Evolutionary conservation across 805 yeast species (phyloP).

Genomic region (Saccharomycopsis selenospora): DNA sequence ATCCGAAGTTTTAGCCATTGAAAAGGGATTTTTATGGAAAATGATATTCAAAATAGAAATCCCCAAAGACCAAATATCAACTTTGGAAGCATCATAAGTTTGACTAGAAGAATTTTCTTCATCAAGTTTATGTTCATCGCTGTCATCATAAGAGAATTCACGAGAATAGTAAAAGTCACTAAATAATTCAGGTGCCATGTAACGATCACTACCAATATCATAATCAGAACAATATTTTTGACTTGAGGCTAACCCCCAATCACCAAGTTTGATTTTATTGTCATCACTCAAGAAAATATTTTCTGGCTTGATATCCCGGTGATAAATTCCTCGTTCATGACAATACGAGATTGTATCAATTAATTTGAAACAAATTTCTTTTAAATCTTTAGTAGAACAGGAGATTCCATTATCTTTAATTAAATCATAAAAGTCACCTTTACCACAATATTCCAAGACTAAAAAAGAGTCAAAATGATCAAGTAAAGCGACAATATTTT

Average conservation of each 20-base stretch:
- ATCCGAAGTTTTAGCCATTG: conserved; percentile 52
- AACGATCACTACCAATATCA: conserved; percentile 80
- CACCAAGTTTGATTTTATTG: conserved; percentile 75
- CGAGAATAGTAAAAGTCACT: conserved; percentile 26
- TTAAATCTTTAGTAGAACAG: conserved; percentile 73
- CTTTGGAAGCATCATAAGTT: conserved; percentile 66
- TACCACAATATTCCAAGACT: conserved; percentile 78
- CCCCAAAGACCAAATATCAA: conserved; percentile 88
- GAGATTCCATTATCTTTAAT: conserved; percentile 71
- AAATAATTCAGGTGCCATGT: conserved; percentile 88
- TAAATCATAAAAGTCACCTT: conserved; percentile 72
- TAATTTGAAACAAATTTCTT: conserved; percentile 80
- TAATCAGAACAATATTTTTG: conserved; percentile 80
- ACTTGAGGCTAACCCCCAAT: conserved; percentile 81
- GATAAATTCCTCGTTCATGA: conserved; percentile 86
- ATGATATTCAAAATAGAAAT: conserved; percentile 73
- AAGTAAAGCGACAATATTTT: conserved; percentile 66
- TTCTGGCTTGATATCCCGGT: conserved; percentile 86
- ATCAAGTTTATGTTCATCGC: conserved; percentile 18
- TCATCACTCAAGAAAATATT: conserved; percentile 64
- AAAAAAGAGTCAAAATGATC: conserved; percentile 74
- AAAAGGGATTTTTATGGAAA: conserved; percentile 87
- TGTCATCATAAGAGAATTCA: conserved; percentile 17
- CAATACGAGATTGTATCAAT: conserved; percentile 77
- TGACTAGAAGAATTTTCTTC: conserved; percentile 23